These are phyloP conservation scores for Ascochyta pisi DNA, from an alignment of 2,329 filamentous ascomycete genomes.

Conservation along the genomic window DNA sequence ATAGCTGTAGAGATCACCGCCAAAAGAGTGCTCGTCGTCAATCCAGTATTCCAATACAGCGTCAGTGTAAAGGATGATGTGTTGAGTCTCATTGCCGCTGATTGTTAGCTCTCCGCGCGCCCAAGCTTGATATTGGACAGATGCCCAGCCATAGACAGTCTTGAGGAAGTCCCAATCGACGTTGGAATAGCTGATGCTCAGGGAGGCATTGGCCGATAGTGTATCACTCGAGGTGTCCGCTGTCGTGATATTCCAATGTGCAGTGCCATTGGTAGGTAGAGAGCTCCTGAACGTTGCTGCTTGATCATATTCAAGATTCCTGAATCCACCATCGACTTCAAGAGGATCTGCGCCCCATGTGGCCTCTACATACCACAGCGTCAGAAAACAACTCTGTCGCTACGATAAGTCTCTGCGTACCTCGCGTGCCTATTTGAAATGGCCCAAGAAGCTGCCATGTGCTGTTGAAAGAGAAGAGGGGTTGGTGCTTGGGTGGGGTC, in stretches of 20 bases:
- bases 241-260: slow-evolving; percentile 55
- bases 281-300: slow-evolving; percentile 57
- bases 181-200: slow-evolving; percentile 57
- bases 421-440: slow-evolving; percentile 65
- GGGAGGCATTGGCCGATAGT: slow-evolving; percentile 43
- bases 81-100: slow-evolving; percentile 38
- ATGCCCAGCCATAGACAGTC: slow-evolving; percentile 65
- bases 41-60: slow-evolving; percentile 62
- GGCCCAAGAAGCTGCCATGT: slow-evolving; percentile 63
- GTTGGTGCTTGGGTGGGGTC: slow-evolving; percentile 27
- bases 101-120: slow-evolving; percentile 58
- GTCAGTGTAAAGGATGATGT: slow-evolving; percentile 55
- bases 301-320: slow-evolving; percentile 52
- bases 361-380: slow-evolving; percentile 55
- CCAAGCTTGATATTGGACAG: slow-evolving; percentile 66
- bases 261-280: slow-evolving; percentile 58
- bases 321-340: slow-evolving; percentile 61
- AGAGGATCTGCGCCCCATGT: slow-evolving; percentile 66
- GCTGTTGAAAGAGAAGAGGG: slow-evolving; percentile 42
- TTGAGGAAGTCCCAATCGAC: slow-evolving; percentile 63
- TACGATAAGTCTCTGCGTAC: slow-evolving; percentile 44
- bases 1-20: slow-evolving; percentile 64
- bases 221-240: slow-evolving; percentile 38
- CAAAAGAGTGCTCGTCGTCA: slow-evolving; percentile 60
- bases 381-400: slow-evolving; percentile 20